Base-by-base conservation (phyloP, 495 filamentous ascomycete species). In the Penicillium waksmanii region DNA sequence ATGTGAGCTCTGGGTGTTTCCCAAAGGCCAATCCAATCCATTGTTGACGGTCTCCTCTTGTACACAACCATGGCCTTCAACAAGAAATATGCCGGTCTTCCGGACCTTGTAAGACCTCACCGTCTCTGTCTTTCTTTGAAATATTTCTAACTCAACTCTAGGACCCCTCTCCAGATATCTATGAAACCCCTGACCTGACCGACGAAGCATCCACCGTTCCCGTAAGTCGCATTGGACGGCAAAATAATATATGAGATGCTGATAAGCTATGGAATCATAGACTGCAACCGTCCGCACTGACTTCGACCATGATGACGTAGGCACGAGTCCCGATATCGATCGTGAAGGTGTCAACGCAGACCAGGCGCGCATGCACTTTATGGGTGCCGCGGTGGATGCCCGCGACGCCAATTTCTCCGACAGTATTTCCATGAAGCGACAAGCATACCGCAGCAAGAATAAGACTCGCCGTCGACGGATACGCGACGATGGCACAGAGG, bases 141-240 rank as follows among this genome's bases (percentile, higher is more conserved):
- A 49, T 17, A 31, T 8, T 33, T 51, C 60, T 72, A 53, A 72
- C 55, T 51, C 44, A 19, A 46, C 49, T 35, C 18, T 59, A 95
- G 92, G 93, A 97, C 70, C 87, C 85, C 23, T 91, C 92, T 23
- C 93, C 93, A 72, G 93, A 96, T 69, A 89, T 96, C 66, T 97
- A 97, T 77, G 93, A 96, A 77, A 97, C 93, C 48, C 93, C 93
- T 66, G 92, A 95, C 58, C 78, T 96, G 63, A 91, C 85, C 23
- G 91, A 97, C 66, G 93, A 95, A 69, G 87, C 82, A 52, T 96
- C 92, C 27, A 97, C 93, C 38, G 70, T 91, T 57, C 91, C 85
- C 33, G 91, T 96, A 56, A 67, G 66, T 73, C 58, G 59, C 57
- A 63, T 53, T 58, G 36, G 51, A 53, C 13, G 35, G 25, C 50